A percentile compares a stretch with the other conserved stretches of the same genome.
phyloP scores from a whole-genome alignment of 768 basidiomycete species.

The Rhizopogon sp. region DNA sequence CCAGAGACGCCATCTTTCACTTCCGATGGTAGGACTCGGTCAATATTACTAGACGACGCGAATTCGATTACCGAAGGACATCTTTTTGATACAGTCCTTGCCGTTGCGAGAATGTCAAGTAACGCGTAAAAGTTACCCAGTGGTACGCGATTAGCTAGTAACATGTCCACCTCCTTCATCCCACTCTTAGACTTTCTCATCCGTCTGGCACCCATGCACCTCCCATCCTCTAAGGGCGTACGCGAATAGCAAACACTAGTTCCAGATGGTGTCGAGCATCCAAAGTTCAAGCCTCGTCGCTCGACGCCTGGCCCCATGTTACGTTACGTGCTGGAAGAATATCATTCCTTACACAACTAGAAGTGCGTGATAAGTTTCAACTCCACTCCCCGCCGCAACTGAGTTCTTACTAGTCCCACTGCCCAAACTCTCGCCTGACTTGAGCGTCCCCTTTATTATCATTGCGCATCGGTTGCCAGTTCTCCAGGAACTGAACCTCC shows the following conservation, averaged over 20 bases:
- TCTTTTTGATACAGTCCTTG: constrained; percentile 28
- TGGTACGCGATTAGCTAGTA: constrained; percentile 33
- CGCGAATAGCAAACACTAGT: constrained; percentile 28
- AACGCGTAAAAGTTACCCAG: constrained; percentile 49
- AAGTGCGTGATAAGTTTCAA: constrained; percentile 29
- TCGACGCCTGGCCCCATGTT: constrained; percentile 37
- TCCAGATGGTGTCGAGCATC: constrained; percentile 66
- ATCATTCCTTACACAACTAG: constrained; percentile 31
- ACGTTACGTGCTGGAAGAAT: constrained; percentile 58
- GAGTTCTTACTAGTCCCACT: constrained; percentile 10
- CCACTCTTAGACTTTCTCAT: constrained; percentile 55
- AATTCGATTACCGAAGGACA: constrained; percentile 53
- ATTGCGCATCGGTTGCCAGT: constrained; percentile 62
- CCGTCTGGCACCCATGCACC: constrained; percentile 47
- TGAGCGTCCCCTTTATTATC: constrained; percentile 38
- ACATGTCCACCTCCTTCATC: not conserved
- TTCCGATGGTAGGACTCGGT: constrained; percentile 38
- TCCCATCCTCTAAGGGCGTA: constrained; percentile 27
- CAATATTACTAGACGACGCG: constrained; percentile 53
- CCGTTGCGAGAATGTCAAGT: constrained; percentile 54
- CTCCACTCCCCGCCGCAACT: constrained; percentile 1
- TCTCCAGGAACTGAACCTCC: constrained; percentile 67
- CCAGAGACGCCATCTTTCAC: constrained; percentile 40
- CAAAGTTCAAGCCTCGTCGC: constrained; percentile 46
- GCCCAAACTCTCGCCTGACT: constrained; percentile 24